A percentile compares a stretch with the other conserved stretches of the same genome.
These are phyloP conservation scores for Polytrichum formosum DNA, from an alignment of 225 moss, liverwort and hornwort species.

Conservation along the genomic window DNA sequence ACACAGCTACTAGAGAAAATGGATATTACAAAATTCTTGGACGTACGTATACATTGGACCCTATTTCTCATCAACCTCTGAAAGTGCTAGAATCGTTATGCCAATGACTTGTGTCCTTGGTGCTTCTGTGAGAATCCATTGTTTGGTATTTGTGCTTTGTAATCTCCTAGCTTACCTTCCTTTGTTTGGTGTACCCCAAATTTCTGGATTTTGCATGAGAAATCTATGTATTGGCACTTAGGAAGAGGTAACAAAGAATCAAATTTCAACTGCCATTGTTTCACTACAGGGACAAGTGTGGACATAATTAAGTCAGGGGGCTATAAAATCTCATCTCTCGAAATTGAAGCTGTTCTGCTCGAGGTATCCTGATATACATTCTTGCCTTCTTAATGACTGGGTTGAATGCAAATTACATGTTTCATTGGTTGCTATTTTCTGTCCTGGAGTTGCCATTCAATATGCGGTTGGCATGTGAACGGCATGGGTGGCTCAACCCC, in stretches of 20 bases:
- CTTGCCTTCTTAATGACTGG: too few relatives aligned
- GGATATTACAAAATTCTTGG: constrained; percentile 87
- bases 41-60: constrained; percentile 40
- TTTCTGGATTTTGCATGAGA: too few relatives aligned
- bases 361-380: constrained; percentile 34
- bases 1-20: constrained; percentile 61
- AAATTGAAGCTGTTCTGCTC: constrained; percentile 86
- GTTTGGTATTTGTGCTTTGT: too few relatives aligned
- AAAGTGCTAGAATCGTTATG: too few relatives aligned
- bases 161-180: too few relatives aligned
- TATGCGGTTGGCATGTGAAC: too few relatives aligned
- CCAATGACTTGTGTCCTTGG: too few relatives aligned
- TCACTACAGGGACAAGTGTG: constrained; percentile 75
- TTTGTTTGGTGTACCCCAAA: too few relatives aligned
- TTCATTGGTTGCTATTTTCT: background rate
- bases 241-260: background rate
- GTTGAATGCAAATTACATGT: constrained; percentile 1
- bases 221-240: background rate
- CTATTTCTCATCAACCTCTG: background rate
- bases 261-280: constrained; percentile 10
- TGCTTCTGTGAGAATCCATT: too few relatives aligned
- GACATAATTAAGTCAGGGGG: constrained; percentile 92
- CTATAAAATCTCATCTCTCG: constrained; percentile 83
- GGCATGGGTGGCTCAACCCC: too few relatives aligned
- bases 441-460: too few relatives aligned